Base-by-base conservation (phyloP, 2,329 filamentous ascomycete species). In the Penicillium sp. region DNA sequence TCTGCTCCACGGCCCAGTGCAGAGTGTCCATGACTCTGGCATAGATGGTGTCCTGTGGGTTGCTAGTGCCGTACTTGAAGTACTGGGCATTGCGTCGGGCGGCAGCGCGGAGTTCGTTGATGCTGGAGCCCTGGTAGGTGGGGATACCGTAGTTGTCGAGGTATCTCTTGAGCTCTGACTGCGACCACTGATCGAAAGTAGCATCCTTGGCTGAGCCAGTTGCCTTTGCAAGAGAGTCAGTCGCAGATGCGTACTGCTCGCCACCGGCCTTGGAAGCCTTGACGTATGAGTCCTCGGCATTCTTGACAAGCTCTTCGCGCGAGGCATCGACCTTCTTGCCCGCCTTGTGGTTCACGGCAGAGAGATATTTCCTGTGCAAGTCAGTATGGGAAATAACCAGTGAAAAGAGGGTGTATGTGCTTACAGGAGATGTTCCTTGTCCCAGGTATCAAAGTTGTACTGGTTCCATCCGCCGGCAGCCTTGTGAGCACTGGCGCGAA, bases 401-500 rank as follows among this genome's bases (percentile, higher is more conserved):
- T 31, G 10, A 18, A 13, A 14, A 14, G 24, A 24, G n/a, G 4
- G 6, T n/a, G 34, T n/a, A 5, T 36, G 6, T 21, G 60, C 76
- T 68, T 72, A 81, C 79, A 86, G 87, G 44, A 93, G 73, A 66
- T 90, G 89, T 2, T 91, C 86, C 49, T 82, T 80, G 38, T 85
- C 89, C 74, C 88, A 86, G 58, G 91, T 90, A 62, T 92, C 89
- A 69, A 91, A 92, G 14, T 86, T 91, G 89, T 90, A 92, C 3
- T 87, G 84, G 55, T 78, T 87, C 78, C 83, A 90, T 16, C 84
- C 86, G 45, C 80, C 80, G 8, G 85, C 80, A 44, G 86, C 88
- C 75, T 89, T 88, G 76, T 92, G 86, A 24, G 83, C 79, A 70
- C 91, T 79, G 66, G 89, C 83, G 63, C 90, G 85, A n/a, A 91